These are phyloP conservation scores for Eurotiales sp. DNA, from an alignment of 2,329 filamentous ascomycete species.

Conservation along the genomic window DNA sequence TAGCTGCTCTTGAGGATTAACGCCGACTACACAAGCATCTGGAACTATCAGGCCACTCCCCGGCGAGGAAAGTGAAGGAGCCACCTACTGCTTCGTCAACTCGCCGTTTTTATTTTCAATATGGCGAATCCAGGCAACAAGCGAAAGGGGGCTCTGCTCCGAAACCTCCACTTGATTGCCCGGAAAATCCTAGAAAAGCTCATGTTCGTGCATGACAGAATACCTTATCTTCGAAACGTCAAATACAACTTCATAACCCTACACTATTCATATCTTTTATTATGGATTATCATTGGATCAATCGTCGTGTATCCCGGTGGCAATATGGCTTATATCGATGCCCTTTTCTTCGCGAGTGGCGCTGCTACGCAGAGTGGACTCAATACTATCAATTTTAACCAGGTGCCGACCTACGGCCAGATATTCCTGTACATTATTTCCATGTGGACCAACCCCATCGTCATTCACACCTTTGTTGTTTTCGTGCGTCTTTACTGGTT, in stretches of 20 bases:
- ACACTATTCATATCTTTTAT: slow-evolving; percentile 72
- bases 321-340: slow-evolving; percentile 73
- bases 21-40: not conserved
- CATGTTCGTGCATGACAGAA: slow-evolving; percentile 5
- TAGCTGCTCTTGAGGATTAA: slow-evolving; percentile 13
- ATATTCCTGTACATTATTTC: slow-evolving; percentile 67
- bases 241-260: slow-evolving; percentile 45
- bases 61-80: too few species aligned
- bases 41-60: too few species aligned
- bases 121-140: not conserved
- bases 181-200: slow-evolving; percentile 2
- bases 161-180: not conserved
- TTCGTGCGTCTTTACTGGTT: slow-evolving; percentile 97
- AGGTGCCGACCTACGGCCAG: slow-evolving; percentile 68
- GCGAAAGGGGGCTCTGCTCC: too few species aligned
- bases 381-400: slow-evolving; percentile 70
- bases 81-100: too few species aligned
- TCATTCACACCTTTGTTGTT: slow-evolving; percentile 80
- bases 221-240: slow-evolving; percentile 19
- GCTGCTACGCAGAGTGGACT: slow-evolving; percentile 88
- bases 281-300: slow-evolving; percentile 68
- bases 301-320: slow-evolving; percentile 68
- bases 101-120: not conserved
- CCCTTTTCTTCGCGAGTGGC: slow-evolving; percentile 82
- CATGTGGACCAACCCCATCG: slow-evolving; percentile 76